Evolutionary conservation across 2,329 filamentous ascomycete genomes (phyloP).

Genomic region (Penicillium crustosum): DNA sequence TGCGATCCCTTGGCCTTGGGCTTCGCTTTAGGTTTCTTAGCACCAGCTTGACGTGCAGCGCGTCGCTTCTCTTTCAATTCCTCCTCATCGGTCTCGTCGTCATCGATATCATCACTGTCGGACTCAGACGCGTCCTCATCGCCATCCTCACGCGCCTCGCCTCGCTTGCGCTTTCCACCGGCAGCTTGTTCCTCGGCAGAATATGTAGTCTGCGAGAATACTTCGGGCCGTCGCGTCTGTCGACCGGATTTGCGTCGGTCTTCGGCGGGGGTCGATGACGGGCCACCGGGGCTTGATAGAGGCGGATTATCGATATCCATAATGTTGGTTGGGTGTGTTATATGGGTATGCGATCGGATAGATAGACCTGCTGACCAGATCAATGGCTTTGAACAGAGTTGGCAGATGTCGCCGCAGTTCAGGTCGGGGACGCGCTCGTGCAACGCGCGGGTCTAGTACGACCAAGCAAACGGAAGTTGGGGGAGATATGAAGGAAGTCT

Average conservation of each 20-base stretch:
- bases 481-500: neutral
- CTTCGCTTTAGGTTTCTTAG: constrained; percentile 43
- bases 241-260: constrained; percentile 48
- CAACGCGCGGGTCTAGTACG: constrained; percentile 23
- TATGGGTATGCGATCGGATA: constrained; percentile 4
- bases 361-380: neutral
- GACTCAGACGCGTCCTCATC: constrained; percentile 38
- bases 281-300: constrained; percentile 12
- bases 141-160: constrained; percentile 37
- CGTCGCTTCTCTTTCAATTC: constrained; percentile 48
- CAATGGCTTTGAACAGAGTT: neutral
- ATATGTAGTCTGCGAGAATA: constrained; percentile 42
- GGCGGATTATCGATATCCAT: constrained; percentile 25
- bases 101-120: constrained; percentile 41
- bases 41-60: constrained; percentile 34
- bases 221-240: constrained; percentile 43
- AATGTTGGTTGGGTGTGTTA: neutral
- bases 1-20: constrained; percentile 33
- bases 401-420: constrained; percentile 9
- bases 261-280: constrained; percentile 26
- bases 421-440: constrained; percentile 25
- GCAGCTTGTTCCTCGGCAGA: constrained; percentile 27
- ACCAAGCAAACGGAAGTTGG: constrained; percentile 13
- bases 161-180: constrained; percentile 53
- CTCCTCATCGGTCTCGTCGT: constrained; percentile 49